Percentiles rank a stretch among this genome's conserved stretches.
Evolutionary conservation across 2,329 filamentous ascomycete genomes (phyloP).

Genomic region (Pseudogymnoascus sp.): DNA sequence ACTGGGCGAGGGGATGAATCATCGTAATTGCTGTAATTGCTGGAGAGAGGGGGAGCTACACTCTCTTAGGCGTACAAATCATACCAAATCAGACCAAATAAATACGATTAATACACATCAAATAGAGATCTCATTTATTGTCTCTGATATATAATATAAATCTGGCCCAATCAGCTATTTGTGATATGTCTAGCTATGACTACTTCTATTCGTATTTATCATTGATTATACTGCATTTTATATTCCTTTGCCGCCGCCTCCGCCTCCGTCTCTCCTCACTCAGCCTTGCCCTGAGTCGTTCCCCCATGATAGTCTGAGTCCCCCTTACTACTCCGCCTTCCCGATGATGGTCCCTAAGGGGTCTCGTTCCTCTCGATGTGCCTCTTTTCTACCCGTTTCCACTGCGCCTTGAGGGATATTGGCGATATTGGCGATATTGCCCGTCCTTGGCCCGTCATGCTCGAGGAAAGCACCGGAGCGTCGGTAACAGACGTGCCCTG

Average conservation of each 20-base stretch:
- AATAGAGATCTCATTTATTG: background rate
- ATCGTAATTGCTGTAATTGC: conserved; percentile 54
- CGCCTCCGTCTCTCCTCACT: background rate
- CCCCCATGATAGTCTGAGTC: background rate
- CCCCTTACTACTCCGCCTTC: background rate
- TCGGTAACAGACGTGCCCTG: background rate
- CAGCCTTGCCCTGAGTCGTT: background rate
- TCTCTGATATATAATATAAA: background rate
- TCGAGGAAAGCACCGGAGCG: conserved; percentile 1
- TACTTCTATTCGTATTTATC: background rate
- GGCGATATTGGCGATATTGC: background rate
- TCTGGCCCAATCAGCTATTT: background rate
- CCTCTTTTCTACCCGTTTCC: background rate
- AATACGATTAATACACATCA: background rate
- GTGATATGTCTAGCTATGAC: background rate
- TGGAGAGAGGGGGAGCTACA: background rate
- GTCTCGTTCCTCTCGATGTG: background rate
- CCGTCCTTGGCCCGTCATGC: background rate
- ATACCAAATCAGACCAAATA: background rate
- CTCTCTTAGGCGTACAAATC: background rate
- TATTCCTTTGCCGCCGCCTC: background rate
- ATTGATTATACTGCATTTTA: background rate
- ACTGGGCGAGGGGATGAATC: conserved; percentile 25
- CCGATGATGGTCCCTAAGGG: background rate
- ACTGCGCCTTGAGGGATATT: conserved; percentile 3